These are phyloP conservation scores for Pholiota microspora DNA, from an alignment of 768 basidiomycete species.

Conservation along the genomic window DNA sequence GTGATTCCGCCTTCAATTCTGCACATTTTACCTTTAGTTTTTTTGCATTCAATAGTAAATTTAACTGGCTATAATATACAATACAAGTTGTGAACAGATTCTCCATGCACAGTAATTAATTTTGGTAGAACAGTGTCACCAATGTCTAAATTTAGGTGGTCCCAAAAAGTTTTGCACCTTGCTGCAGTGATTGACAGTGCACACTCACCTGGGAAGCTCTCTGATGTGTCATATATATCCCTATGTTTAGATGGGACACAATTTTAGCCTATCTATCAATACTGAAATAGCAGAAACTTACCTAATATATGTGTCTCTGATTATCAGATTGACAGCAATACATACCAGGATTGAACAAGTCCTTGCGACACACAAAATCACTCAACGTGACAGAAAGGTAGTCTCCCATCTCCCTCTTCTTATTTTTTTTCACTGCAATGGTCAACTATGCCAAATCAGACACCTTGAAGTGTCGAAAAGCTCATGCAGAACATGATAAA, in stretches of 20 bases:
- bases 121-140: too few species aligned
- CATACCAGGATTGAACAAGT: not conserved
- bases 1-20: too few species aligned
- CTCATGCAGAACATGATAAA: not conserved
- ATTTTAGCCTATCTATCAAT: not conserved
- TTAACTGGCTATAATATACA: too few species aligned
- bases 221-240: not conserved
- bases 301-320: not conserved
- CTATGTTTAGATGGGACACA: not conserved
- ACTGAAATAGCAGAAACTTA: not conserved
- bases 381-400: not conserved
- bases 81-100: too few species aligned
- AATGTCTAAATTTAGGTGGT: too few species aligned
- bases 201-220: not conserved
- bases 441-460: slow-evolving; percentile 1
- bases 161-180: not conserved
- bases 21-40: too few species aligned
- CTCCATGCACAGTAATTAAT: too few species aligned
- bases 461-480: not conserved
- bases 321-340: not conserved
- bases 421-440: slow-evolving; percentile 1
- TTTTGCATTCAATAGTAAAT: too few species aligned
- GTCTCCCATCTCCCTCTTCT: not conserved
- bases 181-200: not conserved
- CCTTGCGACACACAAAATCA: not conserved